Evolutionary conservation across 345 rosid genomes (phyloP).

Genomic region (Melaleuca quinquenervia): DNA sequence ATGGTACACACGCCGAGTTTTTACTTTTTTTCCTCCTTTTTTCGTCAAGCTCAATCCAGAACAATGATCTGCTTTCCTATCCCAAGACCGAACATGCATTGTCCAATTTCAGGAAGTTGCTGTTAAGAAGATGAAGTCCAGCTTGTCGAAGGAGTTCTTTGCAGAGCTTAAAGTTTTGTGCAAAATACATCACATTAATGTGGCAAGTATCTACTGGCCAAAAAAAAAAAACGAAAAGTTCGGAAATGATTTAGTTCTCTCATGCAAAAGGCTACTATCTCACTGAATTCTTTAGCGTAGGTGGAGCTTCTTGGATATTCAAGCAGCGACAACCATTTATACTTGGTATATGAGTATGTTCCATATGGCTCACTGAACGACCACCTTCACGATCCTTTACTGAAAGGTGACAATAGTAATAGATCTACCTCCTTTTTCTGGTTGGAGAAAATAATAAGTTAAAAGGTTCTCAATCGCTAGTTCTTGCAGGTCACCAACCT

Average conservation of each 20-base stretch:
- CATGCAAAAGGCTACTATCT: neutral
- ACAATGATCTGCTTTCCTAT: neutral
- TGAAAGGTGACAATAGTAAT: conserved; percentile 21
- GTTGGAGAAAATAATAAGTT: neutral
- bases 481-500: conserved; percentile 31
- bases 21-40: neutral
- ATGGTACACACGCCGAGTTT: neutral
- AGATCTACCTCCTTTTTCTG: neutral
- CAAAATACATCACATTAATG: conserved; percentile 57
- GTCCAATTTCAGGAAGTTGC: conserved; percentile 40
- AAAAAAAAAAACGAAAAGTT: neutral
- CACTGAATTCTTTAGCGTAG: conserved; percentile 6
- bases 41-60: neutral
- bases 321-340: conserved; percentile 50
- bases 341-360: conserved; percentile 50
- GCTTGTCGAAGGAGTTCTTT: conserved; percentile 44
- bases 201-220: conserved; percentile 12
- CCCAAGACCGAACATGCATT: neutral
- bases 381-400: conserved; percentile 54
- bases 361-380: conserved; percentile 45
- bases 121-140: conserved; percentile 56
- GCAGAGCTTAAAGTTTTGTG: conserved; percentile 64
- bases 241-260: neutral
- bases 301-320: conserved; percentile 60
- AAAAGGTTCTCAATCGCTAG: neutral